phyloP scores from a whole-genome alignment of 2,329 filamentous ascomycete species.

The Anthostomella pinea region DNA sequence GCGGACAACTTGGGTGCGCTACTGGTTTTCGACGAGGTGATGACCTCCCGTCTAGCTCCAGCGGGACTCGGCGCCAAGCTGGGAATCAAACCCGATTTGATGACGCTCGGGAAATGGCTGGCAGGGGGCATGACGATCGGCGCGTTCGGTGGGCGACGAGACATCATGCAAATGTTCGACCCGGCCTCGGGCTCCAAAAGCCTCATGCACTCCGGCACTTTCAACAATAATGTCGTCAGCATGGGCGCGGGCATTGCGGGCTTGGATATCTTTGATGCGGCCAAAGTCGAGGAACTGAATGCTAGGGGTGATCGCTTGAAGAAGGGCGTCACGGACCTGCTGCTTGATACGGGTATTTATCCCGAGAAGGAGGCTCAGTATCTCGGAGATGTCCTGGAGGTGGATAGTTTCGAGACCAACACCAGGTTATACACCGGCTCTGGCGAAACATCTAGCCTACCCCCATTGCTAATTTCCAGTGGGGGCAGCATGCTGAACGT shows the following conservation, averaged over 20 bases:
- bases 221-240: constrained; percentile 57
- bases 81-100: constrained; percentile 56
- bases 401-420: too few relatives aligned
- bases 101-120: constrained; percentile 64
- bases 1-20: constrained; percentile 49
- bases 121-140: constrained; percentile 66
- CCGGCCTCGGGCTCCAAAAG: constrained; percentile 33
- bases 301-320: constrained; percentile 26
- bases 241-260: constrained; percentile 49
- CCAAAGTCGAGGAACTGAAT: constrained; percentile 24
- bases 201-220: constrained; percentile 54
- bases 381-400: too few relatives aligned
- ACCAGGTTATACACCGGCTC: too few relatives aligned
- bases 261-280: constrained; percentile 28
- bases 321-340: constrained; percentile 24
- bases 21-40: constrained; percentile 70
- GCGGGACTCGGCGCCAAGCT: constrained; percentile 43
- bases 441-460: too few relatives aligned
- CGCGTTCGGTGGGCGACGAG: constrained; percentile 59
- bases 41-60: constrained; percentile 59
- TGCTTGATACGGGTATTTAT: too few relatives aligned
- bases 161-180: constrained; percentile 58
- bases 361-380: too few relatives aligned
- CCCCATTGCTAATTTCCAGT: too few relatives aligned
- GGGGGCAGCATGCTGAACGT: constrained; percentile 27